Percentiles rank a stretch among this genome's conserved stretches.
Evolutionary conservation across 1,284 basidiomycete genomes (phyloP).

Genomic region (Cutaneotrichosporon daszewskae): DNA sequence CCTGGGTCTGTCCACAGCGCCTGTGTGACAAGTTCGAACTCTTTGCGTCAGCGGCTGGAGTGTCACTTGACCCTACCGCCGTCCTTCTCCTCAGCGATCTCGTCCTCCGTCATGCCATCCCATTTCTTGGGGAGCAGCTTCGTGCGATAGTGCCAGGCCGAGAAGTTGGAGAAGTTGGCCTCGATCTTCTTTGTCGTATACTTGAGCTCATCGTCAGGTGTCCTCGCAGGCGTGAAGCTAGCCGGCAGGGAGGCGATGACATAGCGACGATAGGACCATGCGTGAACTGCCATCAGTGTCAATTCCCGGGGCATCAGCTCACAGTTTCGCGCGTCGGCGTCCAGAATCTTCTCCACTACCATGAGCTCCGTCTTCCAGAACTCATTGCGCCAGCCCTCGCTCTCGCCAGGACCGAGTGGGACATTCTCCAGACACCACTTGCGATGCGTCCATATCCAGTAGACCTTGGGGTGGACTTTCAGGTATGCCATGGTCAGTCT

Average conservation of each 20-base stretch:
- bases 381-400: constrained; percentile 61
- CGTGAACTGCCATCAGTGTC: constrained; percentile 60
- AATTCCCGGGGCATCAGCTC: constrained; percentile 34
- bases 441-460: constrained; percentile 95
- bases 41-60: constrained; percentile 48
- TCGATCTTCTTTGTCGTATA: constrained; percentile 90
- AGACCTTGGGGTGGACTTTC: constrained; percentile 81
- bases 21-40: constrained; percentile 85
- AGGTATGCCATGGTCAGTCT: constrained; percentile 71
- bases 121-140: constrained; percentile 70
- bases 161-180: constrained; percentile 93
- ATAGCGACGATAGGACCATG: constrained; percentile 86
- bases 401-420: constrained; percentile 58
- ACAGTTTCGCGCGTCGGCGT: constrained; percentile 87
- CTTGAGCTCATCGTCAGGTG: constrained; percentile 56
- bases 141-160: constrained; percentile 96
- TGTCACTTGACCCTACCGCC: constrained; percentile 53
- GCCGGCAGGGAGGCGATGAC: constrained; percentile 63
- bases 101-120: constrained; percentile 54
- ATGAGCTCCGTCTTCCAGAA: constrained; percentile 78
- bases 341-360: constrained; percentile 82
- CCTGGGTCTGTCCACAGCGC: constrained; percentile 95
- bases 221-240: constrained; percentile 46
- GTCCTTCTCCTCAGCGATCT: constrained; percentile 56
- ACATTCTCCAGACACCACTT: constrained; percentile 85